Evolutionary conservation across 1,139 yeast genomes (phyloP).

Genomic region (Spathaspora jeffriesii): DNA sequence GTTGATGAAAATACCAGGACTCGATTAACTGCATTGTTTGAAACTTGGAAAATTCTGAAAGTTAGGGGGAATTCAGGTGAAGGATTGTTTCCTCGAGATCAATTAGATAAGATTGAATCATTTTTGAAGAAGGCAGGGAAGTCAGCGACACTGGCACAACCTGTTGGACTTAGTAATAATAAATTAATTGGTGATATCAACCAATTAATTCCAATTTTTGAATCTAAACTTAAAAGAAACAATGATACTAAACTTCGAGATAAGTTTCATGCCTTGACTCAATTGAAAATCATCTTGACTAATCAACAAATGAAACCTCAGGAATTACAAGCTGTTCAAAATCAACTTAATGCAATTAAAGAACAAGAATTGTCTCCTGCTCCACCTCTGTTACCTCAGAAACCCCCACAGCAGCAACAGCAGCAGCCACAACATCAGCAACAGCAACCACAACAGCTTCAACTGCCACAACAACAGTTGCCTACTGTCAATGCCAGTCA

Average conservation of each 20-base stretch:
- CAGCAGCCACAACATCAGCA: slow-evolving; percentile 8
- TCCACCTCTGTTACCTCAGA: slow-evolving; percentile 11
- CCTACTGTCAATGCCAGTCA: slow-evolving; percentile 8
- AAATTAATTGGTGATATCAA: slow-evolving; percentile 45
- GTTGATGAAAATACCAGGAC: slow-evolving; percentile 76
- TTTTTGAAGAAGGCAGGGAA: slow-evolving; percentile 57
- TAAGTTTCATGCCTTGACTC: slow-evolving; percentile 43
- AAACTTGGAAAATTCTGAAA: slow-evolving; percentile 73
- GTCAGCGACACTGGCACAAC: slow-evolving; percentile 9
- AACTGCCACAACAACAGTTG: slow-evolving; percentile 14
- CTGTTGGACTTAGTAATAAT: slow-evolving; percentile 19
- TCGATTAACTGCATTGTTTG: slow-evolving; percentile 74
- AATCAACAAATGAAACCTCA: slow-evolving; percentile 38
- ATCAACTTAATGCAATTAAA: slow-evolving; percentile 27
- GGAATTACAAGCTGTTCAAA: slow-evolving; percentile 44
- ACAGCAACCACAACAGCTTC: slow-evolving; percentile 8
- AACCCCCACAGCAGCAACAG: slow-evolving; percentile 7
- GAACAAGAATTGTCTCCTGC: slow-evolving; percentile 30
- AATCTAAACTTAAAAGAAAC: slow-evolving; percentile 26
- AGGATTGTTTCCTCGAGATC: slow-evolving; percentile 74
- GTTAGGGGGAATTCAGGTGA: slow-evolving; percentile 54
- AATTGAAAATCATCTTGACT: slow-evolving; percentile 39
- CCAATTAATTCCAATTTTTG: slow-evolving; percentile 38
- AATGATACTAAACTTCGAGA: slow-evolving; percentile 36
- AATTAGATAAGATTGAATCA: slow-evolving; percentile 70